Percentiles rank a stretch among this genome's conserved stretches.
These are phyloP conservation scores for Cryomyces minteri DNA, from an alignment of 495 filamentous ascomycete species.

Conservation along the genomic window DNA sequence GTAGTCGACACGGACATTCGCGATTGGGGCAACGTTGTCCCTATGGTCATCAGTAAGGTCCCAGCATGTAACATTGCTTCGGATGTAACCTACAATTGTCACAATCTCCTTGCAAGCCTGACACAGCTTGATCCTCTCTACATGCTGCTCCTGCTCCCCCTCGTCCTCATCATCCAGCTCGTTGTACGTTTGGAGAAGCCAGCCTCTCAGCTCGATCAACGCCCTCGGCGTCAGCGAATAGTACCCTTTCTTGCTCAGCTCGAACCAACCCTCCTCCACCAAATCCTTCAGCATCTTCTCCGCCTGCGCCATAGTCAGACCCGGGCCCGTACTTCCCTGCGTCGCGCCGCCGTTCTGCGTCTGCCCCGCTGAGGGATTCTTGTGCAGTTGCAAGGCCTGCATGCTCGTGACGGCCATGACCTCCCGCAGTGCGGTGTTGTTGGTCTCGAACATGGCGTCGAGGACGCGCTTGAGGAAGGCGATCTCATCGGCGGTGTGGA, in stretches of 20 bases:
- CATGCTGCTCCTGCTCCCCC: slow-evolving; percentile 28
- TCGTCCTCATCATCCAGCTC: slow-evolving; percentile 35
- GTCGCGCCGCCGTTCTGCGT: slow-evolving; percentile 6
- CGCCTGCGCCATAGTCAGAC: slow-evolving; percentile 57
- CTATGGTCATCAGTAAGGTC: slow-evolving; percentile 12
- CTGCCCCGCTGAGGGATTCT: slow-evolving; percentile 17
- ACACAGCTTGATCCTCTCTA: slow-evolving; percentile 64
- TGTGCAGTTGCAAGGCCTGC: slow-evolving; percentile 49
- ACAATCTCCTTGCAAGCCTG: slow-evolving; percentile 80
- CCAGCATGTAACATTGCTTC: slow-evolving; percentile 1
- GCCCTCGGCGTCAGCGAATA: slow-evolving; percentile 59
- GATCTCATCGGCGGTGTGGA: slow-evolving; percentile 66
- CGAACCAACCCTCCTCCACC: slow-evolving; percentile 70
- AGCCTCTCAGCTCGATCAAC: slow-evolving; percentile 67
- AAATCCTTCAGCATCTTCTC: slow-evolving; percentile 50
- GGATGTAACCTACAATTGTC: slow-evolving; percentile 38
- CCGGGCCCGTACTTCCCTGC: slow-evolving; percentile 27
- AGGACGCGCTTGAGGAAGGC: slow-evolving; percentile 74
- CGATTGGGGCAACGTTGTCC: slow-evolving; percentile 63
- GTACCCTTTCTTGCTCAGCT: slow-evolving; percentile 46
- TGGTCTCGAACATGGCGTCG: slow-evolving; percentile 78
- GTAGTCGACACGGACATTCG: slow-evolving; percentile 50
- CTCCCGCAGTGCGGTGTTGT: slow-evolving; percentile 60
- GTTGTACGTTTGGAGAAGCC: slow-evolving; percentile 75
- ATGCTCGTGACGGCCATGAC: slow-evolving; percentile 61